Evolutionary conservation across 805 yeast genomes (phyloP).

Genomic region (Kuraishia floccosa): DNA sequence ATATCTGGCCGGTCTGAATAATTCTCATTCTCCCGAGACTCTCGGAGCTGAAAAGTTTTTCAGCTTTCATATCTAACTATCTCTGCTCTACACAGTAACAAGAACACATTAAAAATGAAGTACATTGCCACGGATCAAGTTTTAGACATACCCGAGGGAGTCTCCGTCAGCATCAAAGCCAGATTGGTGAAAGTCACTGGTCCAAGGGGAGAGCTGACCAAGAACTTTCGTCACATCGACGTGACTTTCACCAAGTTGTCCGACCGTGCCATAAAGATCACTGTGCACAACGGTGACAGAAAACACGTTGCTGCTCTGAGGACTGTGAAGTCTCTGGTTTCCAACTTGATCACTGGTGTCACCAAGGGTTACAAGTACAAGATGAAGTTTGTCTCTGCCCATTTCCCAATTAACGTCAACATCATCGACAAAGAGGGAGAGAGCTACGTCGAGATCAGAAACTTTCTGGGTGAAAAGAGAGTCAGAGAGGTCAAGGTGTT

Average conservation of each 20-base stretch:
- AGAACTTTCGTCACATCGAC: conserved; percentile 89
- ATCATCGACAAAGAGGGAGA: conserved; percentile 67
- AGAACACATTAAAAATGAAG: conserved; percentile 43
- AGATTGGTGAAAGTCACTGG: conserved; percentile 86
- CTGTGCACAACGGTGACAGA: conserved; percentile 98
- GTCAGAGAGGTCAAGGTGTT: conserved; percentile 80
- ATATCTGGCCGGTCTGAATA: too few species aligned
- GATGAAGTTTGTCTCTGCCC: conserved; percentile 99
- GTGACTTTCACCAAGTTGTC: conserved; percentile 80
- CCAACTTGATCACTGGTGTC: conserved; percentile 96
- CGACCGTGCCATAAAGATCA: conserved; percentile 68
- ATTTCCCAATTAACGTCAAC: conserved; percentile 99
- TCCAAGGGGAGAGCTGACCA: conserved; percentile 92
- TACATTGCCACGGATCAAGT: conserved; percentile 51
- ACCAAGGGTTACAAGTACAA: conserved; percentile 99
- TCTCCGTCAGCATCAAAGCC: conserved; percentile 82
- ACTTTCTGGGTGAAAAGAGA: conserved; percentile 98
- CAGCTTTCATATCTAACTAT: not conserved
- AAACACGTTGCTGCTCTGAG: conserved; percentile 99
- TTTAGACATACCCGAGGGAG: conserved; percentile 79
- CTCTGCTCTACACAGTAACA: not conserved
- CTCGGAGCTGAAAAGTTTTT: conserved; percentile 1
- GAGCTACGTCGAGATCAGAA: conserved; percentile 88
- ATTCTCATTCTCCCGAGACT: too few species aligned
- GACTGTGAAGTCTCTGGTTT: conserved; percentile 91